Evolutionary conservation across 345 rosid genomes (phyloP).

Genomic region (Citrus sinensis): DNA sequence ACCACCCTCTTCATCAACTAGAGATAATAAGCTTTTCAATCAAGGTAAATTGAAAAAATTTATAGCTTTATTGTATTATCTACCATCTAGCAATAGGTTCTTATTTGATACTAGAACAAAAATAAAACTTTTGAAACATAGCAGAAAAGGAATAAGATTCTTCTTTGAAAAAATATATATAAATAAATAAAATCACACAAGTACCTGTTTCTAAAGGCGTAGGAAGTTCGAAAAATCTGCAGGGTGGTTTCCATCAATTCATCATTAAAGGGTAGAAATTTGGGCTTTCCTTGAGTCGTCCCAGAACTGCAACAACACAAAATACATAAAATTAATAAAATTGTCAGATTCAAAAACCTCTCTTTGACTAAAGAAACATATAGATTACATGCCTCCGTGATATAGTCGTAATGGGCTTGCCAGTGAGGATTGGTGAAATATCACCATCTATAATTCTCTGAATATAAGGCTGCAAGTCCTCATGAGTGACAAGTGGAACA

Average conservation of each 20-base stretch:
- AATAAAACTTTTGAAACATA: background rate
- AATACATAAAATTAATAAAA: background rate
- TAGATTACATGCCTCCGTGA: conserved; percentile 56
- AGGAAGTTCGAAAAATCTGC: conserved; percentile 80
- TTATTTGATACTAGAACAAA: background rate
- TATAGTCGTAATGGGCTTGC: conserved; percentile 62
- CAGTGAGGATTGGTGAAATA: conserved; percentile 67
- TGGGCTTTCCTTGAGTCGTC: conserved; percentile 87
- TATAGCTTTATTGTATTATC: background rate
- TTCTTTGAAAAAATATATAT: no score
- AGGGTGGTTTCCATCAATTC: conserved; percentile 71
- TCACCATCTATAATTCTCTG: conserved; percentile 70
- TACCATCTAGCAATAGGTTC: background rate
- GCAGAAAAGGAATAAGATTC: background rate
- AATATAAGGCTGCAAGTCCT: conserved; percentile 73
- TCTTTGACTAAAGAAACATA: background rate
- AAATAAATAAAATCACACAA: background rate
- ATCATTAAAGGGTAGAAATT: conserved; percentile 81
- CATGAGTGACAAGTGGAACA: conserved; percentile 75
- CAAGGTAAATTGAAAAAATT: background rate
- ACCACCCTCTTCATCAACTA: background rate
- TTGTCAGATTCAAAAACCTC: background rate
- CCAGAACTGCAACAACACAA: conserved; percentile 67
- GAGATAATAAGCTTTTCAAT: background rate
- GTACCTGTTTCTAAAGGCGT: conserved; percentile 84